Evolutionary conservation across 2,329 filamentous ascomycete genomes (phyloP).

Genomic region (Trichoderma gracile): DNA sequence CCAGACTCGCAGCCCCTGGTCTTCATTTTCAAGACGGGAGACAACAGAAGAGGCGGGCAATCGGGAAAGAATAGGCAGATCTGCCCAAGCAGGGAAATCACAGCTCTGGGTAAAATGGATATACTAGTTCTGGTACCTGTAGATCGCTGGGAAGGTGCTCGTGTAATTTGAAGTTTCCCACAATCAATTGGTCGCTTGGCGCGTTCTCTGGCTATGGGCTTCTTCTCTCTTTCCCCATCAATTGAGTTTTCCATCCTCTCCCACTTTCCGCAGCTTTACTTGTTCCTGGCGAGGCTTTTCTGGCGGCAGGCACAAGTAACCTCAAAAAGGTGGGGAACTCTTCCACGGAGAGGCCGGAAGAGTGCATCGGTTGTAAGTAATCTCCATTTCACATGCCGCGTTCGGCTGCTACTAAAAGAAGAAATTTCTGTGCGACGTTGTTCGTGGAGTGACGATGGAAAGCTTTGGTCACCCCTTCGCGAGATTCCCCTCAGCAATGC

Average conservation of each 20-base stretch:
- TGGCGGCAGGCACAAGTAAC: neutral
- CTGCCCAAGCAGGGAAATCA: too few species aligned
- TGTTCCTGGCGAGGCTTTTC: constrained; percentile 6
- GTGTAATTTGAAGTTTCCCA: neutral
- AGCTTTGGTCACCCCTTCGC: too few species aligned
- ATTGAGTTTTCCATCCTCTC: neutral
- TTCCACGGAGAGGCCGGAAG: constrained; percentile 22
- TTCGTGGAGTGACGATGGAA: neutral
- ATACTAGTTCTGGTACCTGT: too few species aligned
- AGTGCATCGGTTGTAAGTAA: neutral
- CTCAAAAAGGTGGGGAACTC: neutral
- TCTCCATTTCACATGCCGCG: constrained; percentile 10
- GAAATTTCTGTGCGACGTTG: neutral
- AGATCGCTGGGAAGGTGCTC: too few species aligned
- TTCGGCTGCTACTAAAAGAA: neutral
- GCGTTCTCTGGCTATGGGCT: neutral
- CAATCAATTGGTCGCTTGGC: neutral
- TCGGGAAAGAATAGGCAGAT: too few species aligned
- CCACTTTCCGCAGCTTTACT: constrained; percentile 1
- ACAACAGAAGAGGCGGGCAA: neutral
- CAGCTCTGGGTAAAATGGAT: too few species aligned
- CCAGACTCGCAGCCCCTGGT: neutral
- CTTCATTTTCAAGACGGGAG: neutral
- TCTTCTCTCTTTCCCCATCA: neutral
- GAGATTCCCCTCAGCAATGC: too few species aligned